These are phyloP conservation scores for Boletus coccyginus DNA, from an alignment of 768 basidiomycete species.

Conservation along the genomic window DNA sequence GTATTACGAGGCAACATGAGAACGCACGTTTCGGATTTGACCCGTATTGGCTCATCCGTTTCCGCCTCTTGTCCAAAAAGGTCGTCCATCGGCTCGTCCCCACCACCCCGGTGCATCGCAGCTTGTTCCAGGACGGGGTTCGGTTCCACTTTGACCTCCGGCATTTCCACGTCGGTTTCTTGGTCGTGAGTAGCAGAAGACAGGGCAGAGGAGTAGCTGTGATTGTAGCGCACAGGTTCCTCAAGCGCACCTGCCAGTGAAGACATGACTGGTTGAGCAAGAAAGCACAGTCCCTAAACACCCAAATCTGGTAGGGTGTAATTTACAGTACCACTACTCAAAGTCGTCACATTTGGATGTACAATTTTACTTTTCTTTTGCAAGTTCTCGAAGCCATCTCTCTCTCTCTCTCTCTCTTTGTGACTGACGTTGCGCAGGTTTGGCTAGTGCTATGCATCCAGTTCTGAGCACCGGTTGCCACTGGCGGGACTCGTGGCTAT, in stretches of 20 bases:
- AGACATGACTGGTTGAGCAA: slow-evolving; percentile 41
- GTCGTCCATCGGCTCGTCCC: slow-evolving; percentile 68
- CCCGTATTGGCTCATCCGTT: slow-evolving; percentile 33
- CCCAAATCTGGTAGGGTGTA: slow-evolving; percentile 17
- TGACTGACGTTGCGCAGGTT: neutral
- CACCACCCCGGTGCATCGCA: slow-evolving; percentile 4
- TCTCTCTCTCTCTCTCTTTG: neutral
- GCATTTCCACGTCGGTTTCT: slow-evolving; percentile 44
- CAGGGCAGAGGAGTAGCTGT: slow-evolving; percentile 13
- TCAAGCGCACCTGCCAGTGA: slow-evolving; percentile 59
- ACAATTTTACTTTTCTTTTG: neutral
- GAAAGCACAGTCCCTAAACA: neutral
- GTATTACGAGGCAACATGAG: slow-evolving; percentile 1
- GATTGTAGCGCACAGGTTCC: slow-evolving; percentile 27
- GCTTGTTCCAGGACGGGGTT: slow-evolving; percentile 18
- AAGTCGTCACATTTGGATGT: neutral
- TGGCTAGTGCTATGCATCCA: slow-evolving; percentile 5
- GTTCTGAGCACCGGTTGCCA: neutral
- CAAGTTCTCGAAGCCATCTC: neutral
- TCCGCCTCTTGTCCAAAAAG: slow-evolving; percentile 76
- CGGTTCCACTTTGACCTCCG: slow-evolving; percentile 18
- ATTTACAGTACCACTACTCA: too few relatives aligned
- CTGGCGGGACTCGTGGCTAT: slow-evolving; percentile 12
- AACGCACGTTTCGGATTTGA: slow-evolving; percentile 49
- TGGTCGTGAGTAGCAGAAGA: slow-evolving; percentile 16